phyloP scores from a whole-genome alignment of 306 rosid species.

The Begonia peltatifolia region DNA sequence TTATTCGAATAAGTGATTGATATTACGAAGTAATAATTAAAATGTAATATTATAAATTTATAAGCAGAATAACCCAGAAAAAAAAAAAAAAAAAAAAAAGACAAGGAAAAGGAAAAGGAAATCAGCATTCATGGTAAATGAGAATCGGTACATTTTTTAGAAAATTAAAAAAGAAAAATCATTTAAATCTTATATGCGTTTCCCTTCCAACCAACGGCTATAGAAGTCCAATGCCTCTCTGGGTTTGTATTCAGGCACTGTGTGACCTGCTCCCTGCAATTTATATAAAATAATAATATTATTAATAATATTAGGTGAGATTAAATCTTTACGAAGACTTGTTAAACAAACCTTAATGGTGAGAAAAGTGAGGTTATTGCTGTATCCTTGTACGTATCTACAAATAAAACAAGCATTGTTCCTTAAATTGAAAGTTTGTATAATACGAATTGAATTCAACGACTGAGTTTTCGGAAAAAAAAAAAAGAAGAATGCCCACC shows the following conservation, averaged over 20 bases:
- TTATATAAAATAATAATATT: background rate
- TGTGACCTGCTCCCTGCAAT: conserved; percentile 63
- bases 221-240: conserved; percentile 56
- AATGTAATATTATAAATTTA: too few relatives aligned
- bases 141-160: too few relatives aligned
- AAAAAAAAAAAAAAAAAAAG: too few relatives aligned
- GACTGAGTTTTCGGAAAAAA: background rate
- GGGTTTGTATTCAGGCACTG: conserved; percentile 68
- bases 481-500: conserved; percentile 18
- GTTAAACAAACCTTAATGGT: conserved; percentile 27
- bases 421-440: too few relatives aligned
- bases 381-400: conserved; percentile 31
- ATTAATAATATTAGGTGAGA: background rate
- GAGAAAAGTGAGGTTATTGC: conserved; percentile 25
- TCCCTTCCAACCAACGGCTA: conserved; percentile 45
- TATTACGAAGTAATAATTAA: too few relatives aligned
- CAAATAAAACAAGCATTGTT: background rate
- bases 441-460: background rate
- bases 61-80: too few relatives aligned
- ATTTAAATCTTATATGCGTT: conserved; percentile 11
- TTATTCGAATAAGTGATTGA: too few relatives aligned
- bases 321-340: background rate
- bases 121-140: too few relatives aligned
- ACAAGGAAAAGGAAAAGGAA: too few relatives aligned
- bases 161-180: too few relatives aligned